Percentiles rank a stretch among this genome's conserved stretches.
These are phyloP conservation scores for Multifurca ochricompacta DNA, from an alignment of 768 basidiomycete species.

Conservation along the genomic window DNA sequence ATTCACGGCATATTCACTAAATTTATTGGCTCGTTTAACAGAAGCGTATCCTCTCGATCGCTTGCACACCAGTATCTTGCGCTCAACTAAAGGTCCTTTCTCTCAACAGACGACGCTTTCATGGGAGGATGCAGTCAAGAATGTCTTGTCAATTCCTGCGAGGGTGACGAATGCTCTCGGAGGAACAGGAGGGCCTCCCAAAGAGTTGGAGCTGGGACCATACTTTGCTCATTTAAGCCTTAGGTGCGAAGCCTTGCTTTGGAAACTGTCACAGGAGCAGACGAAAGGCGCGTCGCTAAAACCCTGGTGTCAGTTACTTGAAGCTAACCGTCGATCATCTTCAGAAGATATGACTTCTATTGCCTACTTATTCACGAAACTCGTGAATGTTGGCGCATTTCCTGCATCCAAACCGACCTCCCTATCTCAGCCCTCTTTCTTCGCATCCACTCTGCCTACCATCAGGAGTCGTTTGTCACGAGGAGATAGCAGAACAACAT, in stretches of 20 bases:
- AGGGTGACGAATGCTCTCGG: slow-evolving; percentile 69
- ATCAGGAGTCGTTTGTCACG: slow-evolving; percentile 37
- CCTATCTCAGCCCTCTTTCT: slow-evolving; percentile 68
- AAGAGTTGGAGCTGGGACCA: slow-evolving; percentile 42
- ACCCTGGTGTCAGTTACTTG: no score
- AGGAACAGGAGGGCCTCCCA: slow-evolving; percentile 36
- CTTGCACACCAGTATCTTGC: slow-evolving; percentile 47
- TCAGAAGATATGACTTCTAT: slow-evolving; percentile 31
- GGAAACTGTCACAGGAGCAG: slow-evolving; percentile 32
- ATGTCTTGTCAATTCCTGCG: slow-evolving; percentile 57
- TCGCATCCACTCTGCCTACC: slow-evolving; percentile 39
- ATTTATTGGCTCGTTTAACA: slow-evolving; percentile 46
- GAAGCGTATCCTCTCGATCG: slow-evolving; percentile 62
- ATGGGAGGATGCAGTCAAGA: slow-evolving; percentile 77
- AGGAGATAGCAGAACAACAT: slow-evolving; percentile 19
- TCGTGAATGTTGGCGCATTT: slow-evolving; percentile 62
- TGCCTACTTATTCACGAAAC: slow-evolving; percentile 52
- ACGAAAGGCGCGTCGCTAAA: slow-evolving; percentile 35
- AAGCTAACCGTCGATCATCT: not conserved
- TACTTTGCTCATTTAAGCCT: slow-evolving; percentile 50
- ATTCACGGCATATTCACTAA: slow-evolving; percentile 42
- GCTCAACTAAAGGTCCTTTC: slow-evolving; percentile 14
- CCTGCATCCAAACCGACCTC: slow-evolving; percentile 42
- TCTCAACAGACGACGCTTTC: slow-evolving; percentile 28
- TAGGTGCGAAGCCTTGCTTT: slow-evolving; percentile 46